These are phyloP conservation scores for Allantophomopsis cytisporea DNA, from an alignment of 2,329 filamentous ascomycete genomes.

Conservation along the genomic window DNA sequence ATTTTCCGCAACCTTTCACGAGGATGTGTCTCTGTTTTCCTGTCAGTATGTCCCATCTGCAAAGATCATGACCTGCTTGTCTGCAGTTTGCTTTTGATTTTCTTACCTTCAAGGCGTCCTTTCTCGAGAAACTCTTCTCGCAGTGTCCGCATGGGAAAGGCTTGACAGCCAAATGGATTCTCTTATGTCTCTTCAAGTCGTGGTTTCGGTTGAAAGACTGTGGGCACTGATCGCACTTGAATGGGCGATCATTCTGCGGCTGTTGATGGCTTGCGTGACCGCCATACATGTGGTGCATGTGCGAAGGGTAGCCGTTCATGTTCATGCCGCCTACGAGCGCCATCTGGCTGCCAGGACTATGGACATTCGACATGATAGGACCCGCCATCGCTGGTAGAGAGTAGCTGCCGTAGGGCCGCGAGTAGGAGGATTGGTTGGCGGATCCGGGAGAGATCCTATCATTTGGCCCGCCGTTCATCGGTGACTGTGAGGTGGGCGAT, in stretches of 20 bases:
- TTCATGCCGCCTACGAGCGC: slow-evolving; percentile 44
- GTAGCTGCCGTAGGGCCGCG: slow-evolving; percentile 33
- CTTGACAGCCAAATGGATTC: slow-evolving; percentile 90
- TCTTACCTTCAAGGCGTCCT: slow-evolving; percentile 89
- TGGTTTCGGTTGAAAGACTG: slow-evolving; percentile 96
- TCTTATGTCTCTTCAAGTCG: slow-evolving; percentile 88
- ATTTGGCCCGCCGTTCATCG: slow-evolving; percentile 21
- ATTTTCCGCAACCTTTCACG: slow-evolving; percentile 53
- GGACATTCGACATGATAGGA: slow-evolving; percentile 65
- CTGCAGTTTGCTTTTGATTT: slow-evolving; percentile 6
- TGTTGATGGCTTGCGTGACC: slow-evolving; percentile 35
- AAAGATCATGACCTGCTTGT: background rate
- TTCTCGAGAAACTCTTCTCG: slow-evolving; percentile 92
- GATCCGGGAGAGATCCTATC: slow-evolving; percentile 24
- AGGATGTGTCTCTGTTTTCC: slow-evolving; percentile 45
- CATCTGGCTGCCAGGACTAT: slow-evolving; percentile 60
- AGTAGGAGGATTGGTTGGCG: slow-evolving; percentile 24
- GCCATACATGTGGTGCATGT: slow-evolving; percentile 43
- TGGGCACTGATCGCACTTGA: slow-evolving; percentile 85
- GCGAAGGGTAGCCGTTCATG: slow-evolving; percentile 36
- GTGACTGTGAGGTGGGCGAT: slow-evolving; percentile 31
- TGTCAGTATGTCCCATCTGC: slow-evolving; percentile 11
- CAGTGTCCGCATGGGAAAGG: slow-evolving; percentile 86
- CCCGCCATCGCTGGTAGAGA: slow-evolving; percentile 49
- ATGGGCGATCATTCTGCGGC: slow-evolving; percentile 66